Base-by-base conservation (phyloP, 352 stramenopile genomes). In the Pythium angustatum region DNA sequence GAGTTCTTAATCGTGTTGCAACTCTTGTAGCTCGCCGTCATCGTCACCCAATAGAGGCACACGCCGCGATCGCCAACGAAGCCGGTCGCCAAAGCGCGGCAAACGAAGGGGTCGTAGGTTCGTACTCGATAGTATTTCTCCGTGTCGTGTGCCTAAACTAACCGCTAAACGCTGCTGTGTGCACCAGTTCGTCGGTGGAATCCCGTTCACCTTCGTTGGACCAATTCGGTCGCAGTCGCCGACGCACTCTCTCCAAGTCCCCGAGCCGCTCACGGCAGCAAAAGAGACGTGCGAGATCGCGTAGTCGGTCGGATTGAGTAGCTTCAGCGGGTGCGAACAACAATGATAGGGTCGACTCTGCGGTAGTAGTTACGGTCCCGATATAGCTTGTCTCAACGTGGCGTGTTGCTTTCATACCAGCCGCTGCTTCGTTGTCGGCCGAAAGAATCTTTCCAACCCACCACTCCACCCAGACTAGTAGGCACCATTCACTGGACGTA, bases 171-270 rank as follows among this genome's bases (percentile, higher is more conserved):
- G n/a, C n/a, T n/a, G n/a, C n/a, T n/a, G n/a, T n/a, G n/a, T n/a
- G n/a, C n/a, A n/a, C 41, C 6, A 51, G 33, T 26, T 21, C 19
- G 21, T 33, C 40, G 15, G 53, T 49, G 12, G 28, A 19, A 3
- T 59, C 58, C 5, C 51, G 61, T 12, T 68, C 61, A 17, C 51
- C 51, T 4, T 68, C 61, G 5, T 33, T 44, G 12, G 61, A 68
- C 40, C 61, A 62, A 47, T 68, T 68, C 33, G 61, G 61, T 27
- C 51, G 61, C 15, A 27, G 40, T 45, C 61, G 44, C 26, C 61
- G 61, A 1, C 61, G 51, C 10, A 47, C 56, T 9, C 22, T 40
- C 11, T 68, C 61, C 41, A 62, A 51, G 12, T 68, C 61, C 6
- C 24, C 44, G 10, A 54, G 40, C 34, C 49, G 50, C 30, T 67